phyloP scores from a whole-genome alignment of 2,329 filamentous ascomycete genomes.

The Metarhizium humberi region DNA sequence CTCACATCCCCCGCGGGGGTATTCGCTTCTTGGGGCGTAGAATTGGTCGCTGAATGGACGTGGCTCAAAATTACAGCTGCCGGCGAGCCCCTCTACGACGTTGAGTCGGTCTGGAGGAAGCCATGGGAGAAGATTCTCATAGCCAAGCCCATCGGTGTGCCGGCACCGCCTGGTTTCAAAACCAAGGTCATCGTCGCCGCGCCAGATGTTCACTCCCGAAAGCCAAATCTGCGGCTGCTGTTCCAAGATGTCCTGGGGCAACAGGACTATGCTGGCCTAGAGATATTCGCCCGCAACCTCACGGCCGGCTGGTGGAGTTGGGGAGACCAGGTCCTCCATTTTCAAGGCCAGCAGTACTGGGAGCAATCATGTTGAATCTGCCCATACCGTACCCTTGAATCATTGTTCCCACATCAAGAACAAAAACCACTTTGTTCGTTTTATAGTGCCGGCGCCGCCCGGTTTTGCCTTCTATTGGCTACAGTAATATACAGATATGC shows the following conservation, averaged over 20 bases:
- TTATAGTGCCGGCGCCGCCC: constrained; percentile 12
- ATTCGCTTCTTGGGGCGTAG: constrained; percentile 58
- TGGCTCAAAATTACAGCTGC: constrained; percentile 64
- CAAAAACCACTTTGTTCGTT: constrained; percentile 12
- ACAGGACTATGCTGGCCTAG: constrained; percentile 48
- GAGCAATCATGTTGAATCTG: neutral
- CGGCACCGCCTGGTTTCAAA: constrained; percentile 14
- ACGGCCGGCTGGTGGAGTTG: constrained; percentile 71
- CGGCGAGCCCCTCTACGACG: constrained; percentile 54
- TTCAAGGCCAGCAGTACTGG: constrained; percentile 53
- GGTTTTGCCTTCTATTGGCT: constrained; percentile 13
- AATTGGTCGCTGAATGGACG: constrained; percentile 60
- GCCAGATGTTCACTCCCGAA: constrained; percentile 69
- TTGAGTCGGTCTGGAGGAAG: constrained; percentile 58
- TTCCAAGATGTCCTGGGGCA: constrained; percentile 45
- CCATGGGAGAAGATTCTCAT: constrained; percentile 69
- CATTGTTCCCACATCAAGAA: constrained; percentile 1
- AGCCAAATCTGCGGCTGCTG: constrained; percentile 58
- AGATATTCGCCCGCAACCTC: constrained; percentile 67
- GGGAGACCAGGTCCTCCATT: constrained; percentile 65
- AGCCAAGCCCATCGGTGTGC: constrained; percentile 33
- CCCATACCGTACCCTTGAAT: neutral
- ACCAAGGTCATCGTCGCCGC: constrained; percentile 56
- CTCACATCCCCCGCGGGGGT: constrained; percentile 42
- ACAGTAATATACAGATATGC: constrained; percentile 23